Evolutionary conservation across 23 red algal species (phyloP).

Genomic region (Gracilaria vermiculophylla): DNA sequence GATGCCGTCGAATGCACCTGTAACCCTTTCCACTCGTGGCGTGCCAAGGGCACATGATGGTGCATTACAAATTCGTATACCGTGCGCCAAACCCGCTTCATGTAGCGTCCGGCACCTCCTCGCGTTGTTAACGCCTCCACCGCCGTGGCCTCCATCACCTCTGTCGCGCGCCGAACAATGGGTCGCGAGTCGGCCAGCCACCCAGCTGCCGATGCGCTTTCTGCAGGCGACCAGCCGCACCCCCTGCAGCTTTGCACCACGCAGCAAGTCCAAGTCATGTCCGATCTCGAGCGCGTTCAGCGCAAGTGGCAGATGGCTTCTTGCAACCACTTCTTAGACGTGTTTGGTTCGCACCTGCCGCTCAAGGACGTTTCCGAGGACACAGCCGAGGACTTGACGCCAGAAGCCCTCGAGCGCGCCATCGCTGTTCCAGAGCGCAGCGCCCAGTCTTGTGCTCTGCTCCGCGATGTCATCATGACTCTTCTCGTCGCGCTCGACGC

Average conservation of each 20-base stretch:
- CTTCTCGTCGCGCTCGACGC: conserved; percentile 30
- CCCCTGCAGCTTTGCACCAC: not conserved
- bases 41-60: no score
- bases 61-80: no score
- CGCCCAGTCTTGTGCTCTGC: not conserved
- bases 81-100: no score
- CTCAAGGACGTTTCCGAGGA: conserved; percentile 18
- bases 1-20: no score
- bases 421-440: conserved; percentile 24
- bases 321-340: conserved; percentile 38
- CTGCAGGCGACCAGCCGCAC: not conserved
- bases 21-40: no score
- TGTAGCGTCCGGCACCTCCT: no score
- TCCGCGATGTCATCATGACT: conserved; percentile 39
- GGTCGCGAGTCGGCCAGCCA: not conserved
- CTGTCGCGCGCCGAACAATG: no score
- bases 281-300: conserved; percentile 43
- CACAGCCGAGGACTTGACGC: conserved; percentile 37
- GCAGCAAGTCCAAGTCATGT: not conserved
- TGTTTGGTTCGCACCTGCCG: conserved; percentile 27
- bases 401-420: conserved; percentile 42
- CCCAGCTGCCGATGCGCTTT: not conserved
- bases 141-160: no score
- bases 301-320: conserved; percentile 71
- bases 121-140: no score